Percentiles rank a stretch among this genome's conserved stretches.
Conservation (phyloP, 768 basidiomycete genomes). For the Russula virescens region DNA sequence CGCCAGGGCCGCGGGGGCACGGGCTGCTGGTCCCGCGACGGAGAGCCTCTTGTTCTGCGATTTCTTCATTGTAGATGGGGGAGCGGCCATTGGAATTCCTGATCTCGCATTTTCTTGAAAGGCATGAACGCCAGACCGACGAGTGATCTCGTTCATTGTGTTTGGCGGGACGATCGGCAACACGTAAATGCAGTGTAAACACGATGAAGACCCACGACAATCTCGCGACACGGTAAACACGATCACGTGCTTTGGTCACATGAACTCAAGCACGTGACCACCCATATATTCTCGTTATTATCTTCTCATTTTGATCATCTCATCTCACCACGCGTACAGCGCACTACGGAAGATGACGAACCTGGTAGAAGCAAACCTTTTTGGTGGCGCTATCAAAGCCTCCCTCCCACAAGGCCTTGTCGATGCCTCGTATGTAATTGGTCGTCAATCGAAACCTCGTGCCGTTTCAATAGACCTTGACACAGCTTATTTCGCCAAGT, state of each 20-base stretch:
- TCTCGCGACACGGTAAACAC: neutral
- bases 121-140: neutral
- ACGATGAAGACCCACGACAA: neutral
- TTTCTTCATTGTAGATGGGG: constrained; percentile 66
- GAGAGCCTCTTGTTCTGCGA: constrained; percentile 58
- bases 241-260: constrained; percentile 12
- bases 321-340: too few relatives aligned
- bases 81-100: constrained; percentile 55
- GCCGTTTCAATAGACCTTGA: constrained; percentile 1
- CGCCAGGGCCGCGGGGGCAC: constrained; percentile 34
- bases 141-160: constrained; percentile 12
- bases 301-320: neutral
- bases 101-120: constrained; percentile 43
- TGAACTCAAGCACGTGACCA: neutral
- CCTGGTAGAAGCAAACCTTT: constrained; percentile 47
- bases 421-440: constrained; percentile 73
- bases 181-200: too few relatives aligned
- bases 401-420: constrained; percentile 50
- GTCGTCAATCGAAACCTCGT: constrained; percentile 1
- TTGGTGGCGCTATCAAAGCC: constrained; percentile 80
- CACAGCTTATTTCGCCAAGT: constrained; percentile 69
- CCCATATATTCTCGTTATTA: too few relatives aligned
- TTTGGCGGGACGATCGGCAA: neutral
- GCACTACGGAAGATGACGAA: neutral
- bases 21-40: constrained; percentile 67